Conservation (phyloP, 148 eudicot genomes). For the Chenopodium berlandieri region DNA sequence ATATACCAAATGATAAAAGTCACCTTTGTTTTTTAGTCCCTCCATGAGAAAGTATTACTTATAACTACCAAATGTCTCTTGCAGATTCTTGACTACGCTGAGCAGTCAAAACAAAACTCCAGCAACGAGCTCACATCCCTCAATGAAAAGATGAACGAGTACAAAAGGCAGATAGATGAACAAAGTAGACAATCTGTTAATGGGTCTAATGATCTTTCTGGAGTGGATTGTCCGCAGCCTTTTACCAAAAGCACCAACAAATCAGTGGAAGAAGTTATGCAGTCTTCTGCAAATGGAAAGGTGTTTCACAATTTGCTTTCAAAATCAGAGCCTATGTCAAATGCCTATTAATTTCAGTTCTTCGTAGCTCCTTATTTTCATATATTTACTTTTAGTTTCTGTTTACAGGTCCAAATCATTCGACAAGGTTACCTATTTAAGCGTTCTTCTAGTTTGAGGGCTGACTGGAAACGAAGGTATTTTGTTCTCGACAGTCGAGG, state of each 20-base stretch:
- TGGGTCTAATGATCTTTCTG: slow-evolving; percentile 38
- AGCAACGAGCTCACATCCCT: slow-evolving; percentile 69
- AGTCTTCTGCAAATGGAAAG: slow-evolving; percentile 82
- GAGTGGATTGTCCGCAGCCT: slow-evolving; percentile 43
- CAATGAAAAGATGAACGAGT: slow-evolving; percentile 79
- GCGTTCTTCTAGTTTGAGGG: slow-evolving; percentile 94
- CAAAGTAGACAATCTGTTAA: slow-evolving; percentile 52
- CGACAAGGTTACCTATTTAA: slow-evolving; percentile 93
- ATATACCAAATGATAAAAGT: no score
- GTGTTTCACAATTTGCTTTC: slow-evolving; percentile 34
- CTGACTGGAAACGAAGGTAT: slow-evolving; percentile 93
- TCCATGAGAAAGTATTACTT: background rate
- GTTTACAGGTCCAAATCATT: slow-evolving; percentile 82
- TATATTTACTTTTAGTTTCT: slow-evolving; percentile 31
- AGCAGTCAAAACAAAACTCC: slow-evolving; percentile 63
- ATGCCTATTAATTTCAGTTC: background rate
- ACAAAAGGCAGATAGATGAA: slow-evolving; percentile 63
- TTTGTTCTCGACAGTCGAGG: slow-evolving; percentile 97
- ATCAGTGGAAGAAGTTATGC: slow-evolving; percentile 81
- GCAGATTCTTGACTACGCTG: slow-evolving; percentile 71
- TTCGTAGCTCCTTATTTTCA: slow-evolving; percentile 2
- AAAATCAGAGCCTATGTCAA: slow-evolving; percentile 1
- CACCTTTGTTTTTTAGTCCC: background rate
- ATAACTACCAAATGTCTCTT: slow-evolving; percentile 10
- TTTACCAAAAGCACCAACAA: slow-evolving; percentile 57